phyloP scores from a whole-genome alignment of 2,329 filamentous ascomycete species.

The Arachnomyces sp. region DNA sequence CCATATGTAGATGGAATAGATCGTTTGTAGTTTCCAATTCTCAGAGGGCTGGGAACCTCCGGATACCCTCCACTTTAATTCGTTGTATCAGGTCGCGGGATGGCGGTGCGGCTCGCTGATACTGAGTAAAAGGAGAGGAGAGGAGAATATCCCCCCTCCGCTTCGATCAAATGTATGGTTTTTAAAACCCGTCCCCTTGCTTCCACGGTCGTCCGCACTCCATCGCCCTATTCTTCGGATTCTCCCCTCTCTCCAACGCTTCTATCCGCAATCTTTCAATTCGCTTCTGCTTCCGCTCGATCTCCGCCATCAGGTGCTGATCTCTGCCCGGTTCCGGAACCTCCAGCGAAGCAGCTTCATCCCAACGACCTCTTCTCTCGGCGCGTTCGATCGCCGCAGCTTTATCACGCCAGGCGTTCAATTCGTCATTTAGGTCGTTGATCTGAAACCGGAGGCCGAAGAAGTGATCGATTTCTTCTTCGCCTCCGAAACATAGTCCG shows the following conservation, averaged over 20 bases:
- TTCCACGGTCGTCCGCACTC: conserved; percentile 49
- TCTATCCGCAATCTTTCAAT: conserved; percentile 35
- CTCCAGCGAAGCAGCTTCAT: conserved; percentile 21
- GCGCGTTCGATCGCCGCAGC: conserved; percentile 26
- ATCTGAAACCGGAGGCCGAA: conserved; percentile 39
- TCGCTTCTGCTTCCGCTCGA: conserved; percentile 36
- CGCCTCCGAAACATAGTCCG: conserved; percentile 52
- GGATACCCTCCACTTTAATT: no score
- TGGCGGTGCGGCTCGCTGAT: no score
- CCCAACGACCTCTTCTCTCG: conserved; percentile 16
- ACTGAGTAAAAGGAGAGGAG: no score
- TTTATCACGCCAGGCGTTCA: conserved; percentile 34
- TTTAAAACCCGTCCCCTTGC: conserved; percentile 49
- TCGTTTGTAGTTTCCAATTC: no score
- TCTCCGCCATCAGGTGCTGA: conserved; percentile 35
- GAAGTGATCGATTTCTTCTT: conserved; percentile 40
- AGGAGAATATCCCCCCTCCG: no score
- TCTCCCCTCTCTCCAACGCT: conserved; percentile 44
- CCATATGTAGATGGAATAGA: no score
- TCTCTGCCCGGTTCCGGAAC: conserved; percentile 38
- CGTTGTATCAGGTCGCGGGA: no score
- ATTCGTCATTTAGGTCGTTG: conserved; percentile 28
- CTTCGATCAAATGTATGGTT: no score
- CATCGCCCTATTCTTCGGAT: conserved; percentile 44
- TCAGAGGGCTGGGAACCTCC: no score